phyloP scores from a whole-genome alignment of 75 land plant species.

The Cunninghamia lanceolata region DNA sequence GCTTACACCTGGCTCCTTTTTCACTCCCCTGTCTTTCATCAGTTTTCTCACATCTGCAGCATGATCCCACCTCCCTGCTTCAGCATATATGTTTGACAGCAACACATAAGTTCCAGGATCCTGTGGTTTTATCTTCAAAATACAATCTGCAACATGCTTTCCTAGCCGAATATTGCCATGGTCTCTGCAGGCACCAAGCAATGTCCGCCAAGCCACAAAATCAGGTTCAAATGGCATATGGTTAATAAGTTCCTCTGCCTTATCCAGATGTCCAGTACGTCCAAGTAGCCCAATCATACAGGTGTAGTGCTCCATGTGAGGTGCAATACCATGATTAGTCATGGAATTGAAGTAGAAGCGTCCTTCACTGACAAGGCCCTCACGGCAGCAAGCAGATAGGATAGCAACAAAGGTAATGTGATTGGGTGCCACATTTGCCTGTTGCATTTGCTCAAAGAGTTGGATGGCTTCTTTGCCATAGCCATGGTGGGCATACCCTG shows the following conservation, averaged over 20 bases:
- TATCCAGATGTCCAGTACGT: constrained; percentile 12
- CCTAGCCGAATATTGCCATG: constrained; percentile 16
- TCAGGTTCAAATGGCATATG: constrained; percentile 27
- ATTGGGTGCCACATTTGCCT: constrained; percentile 9
- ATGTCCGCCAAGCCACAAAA: constrained; percentile 12
- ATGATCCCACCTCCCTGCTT: constrained; percentile 21
- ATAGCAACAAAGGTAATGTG: constrained; percentile 12
- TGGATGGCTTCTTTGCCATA: constrained; percentile 16
- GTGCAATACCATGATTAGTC: constrained; percentile 8
- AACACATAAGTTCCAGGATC: constrained; percentile 19
- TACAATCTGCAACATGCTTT: constrained; percentile 15
- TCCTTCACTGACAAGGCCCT: constrained; percentile 21
- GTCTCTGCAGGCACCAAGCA: constrained; percentile 29
- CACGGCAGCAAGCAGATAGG: constrained; percentile 20
- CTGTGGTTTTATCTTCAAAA: constrained; percentile 21
- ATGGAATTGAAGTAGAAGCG: constrained; percentile 9
- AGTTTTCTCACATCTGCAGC: constrained; percentile 10
- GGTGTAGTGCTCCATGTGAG: constrained; percentile 18
- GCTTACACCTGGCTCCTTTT: constrained; percentile 17
- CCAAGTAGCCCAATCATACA: constrained; percentile 22
- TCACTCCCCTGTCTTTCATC: constrained; percentile 16
- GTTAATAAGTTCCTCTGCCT: constrained; percentile 19
- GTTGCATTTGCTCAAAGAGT: constrained; percentile 14
- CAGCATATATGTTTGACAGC: constrained; percentile 28
- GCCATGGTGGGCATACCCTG: constrained; percentile 21